Conservation (phyloP, 1,284 basidiomycete genomes). For the Ganoderma multipileum region DNA sequence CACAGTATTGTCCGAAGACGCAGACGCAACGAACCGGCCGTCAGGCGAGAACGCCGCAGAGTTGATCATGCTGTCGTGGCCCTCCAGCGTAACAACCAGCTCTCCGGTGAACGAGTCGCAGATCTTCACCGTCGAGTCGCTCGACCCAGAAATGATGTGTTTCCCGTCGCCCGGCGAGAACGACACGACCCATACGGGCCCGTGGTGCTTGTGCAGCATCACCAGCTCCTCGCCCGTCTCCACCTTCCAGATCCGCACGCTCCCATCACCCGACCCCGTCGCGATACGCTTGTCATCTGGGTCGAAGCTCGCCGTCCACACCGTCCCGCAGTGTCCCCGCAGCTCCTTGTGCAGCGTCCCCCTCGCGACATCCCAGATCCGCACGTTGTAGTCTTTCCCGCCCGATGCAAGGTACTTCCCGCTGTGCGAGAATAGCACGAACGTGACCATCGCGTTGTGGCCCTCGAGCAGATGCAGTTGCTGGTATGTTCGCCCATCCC, state of each 20-base stretch:
- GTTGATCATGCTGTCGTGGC: conserved; percentile 24
- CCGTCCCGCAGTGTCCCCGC: conserved; percentile 23
- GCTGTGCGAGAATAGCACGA: conserved; percentile 33
- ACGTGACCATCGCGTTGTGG: conserved; percentile 27
- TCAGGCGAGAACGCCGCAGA: conserved; percentile 32
- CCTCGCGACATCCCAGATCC: conserved; percentile 26
- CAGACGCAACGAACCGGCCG: conserved; percentile 26
- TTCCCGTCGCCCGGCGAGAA: too few relatives aligned
- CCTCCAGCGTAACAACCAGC: neutral
- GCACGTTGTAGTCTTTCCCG: conserved; percentile 24
- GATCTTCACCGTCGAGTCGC: too few relatives aligned
- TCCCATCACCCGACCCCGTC: too few relatives aligned
- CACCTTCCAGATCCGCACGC: too few relatives aligned
- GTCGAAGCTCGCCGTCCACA: conserved; percentile 20
- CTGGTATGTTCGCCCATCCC: neutral
- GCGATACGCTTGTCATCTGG: too few relatives aligned
- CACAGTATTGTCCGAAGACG: conserved; percentile 31
- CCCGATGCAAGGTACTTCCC: conserved; percentile 27
- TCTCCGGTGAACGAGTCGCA: too few relatives aligned
- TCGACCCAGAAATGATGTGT: too few relatives aligned
- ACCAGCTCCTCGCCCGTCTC: too few relatives aligned
- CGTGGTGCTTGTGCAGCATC: too few relatives aligned
- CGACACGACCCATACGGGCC: too few relatives aligned
- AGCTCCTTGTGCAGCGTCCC: conserved; percentile 19
- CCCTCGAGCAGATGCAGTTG: neutral